Conservation (phyloP, 1,284 basidiomycete species). For the Trichosporon sp. region DNA sequence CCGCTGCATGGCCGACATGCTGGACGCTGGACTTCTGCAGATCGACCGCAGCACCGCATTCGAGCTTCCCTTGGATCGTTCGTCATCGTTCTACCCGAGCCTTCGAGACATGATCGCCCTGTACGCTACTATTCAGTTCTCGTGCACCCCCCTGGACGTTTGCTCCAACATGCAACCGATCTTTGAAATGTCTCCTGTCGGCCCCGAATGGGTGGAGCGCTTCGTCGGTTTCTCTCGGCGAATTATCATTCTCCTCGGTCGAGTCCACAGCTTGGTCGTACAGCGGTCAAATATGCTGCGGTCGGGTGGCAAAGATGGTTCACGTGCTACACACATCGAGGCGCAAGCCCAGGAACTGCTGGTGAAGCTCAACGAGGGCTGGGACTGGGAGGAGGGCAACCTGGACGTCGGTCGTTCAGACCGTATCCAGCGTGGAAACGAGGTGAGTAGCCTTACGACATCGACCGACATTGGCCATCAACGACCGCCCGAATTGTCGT, state of each 20-base stretch:
- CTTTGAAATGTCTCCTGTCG: constrained; percentile 8
- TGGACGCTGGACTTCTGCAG: constrained; percentile 13
- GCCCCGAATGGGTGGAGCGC: constrained; percentile 24
- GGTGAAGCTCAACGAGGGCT: constrained; percentile 10
- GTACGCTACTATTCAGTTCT: constrained; percentile 17
- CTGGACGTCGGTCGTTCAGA: constrained; percentile 14
- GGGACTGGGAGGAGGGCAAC: constrained; percentile 14
- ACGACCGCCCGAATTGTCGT: background rate
- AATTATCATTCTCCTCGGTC: constrained; percentile 17
- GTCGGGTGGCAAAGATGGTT: constrained; percentile 2
- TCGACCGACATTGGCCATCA: background rate
- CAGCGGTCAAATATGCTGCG: constrained; percentile 12
- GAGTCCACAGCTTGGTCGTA: constrained; percentile 19
- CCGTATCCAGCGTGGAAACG: constrained; percentile 23
- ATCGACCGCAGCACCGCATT: constrained; percentile 17
- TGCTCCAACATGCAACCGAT: constrained; percentile 3
- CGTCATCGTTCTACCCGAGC: constrained; percentile 13
- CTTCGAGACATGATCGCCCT: constrained; percentile 23
- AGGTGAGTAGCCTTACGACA: constrained; percentile 11
- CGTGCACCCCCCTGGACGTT: constrained; percentile 10
- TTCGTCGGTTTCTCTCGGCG: constrained; percentile 23
- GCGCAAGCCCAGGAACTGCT: constrained; percentile 15
- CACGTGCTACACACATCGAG: constrained; percentile 6
- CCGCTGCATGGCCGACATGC: constrained; percentile 26
- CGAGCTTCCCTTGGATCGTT: constrained; percentile 7